Conservation (phyloP, 306 rosid species). For the Psophocarpus tetragonolobus region DNA sequence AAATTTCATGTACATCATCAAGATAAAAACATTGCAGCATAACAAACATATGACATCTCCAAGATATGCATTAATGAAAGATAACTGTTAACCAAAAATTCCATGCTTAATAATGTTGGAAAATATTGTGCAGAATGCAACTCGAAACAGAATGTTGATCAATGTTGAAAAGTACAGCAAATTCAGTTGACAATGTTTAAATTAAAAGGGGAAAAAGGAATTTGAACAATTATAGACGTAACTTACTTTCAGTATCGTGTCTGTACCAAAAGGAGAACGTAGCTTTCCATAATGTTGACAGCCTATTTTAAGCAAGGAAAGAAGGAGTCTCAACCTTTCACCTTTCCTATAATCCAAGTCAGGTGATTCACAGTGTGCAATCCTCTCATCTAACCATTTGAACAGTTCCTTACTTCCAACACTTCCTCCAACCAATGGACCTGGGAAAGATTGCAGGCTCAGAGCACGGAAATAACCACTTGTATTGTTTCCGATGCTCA, state of each 20-base stretch:
- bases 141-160: neutral
- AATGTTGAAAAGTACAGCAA: neutral
- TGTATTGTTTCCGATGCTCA: conserved; percentile 44
- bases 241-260: conserved; percentile 59
- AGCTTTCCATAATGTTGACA: conserved; percentile 92
- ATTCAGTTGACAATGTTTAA: neutral
- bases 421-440: conserved; percentile 93
- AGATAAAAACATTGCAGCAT: neutral
- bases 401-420: conserved; percentile 86
- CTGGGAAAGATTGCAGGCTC: conserved; percentile 87
- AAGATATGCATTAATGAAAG: neutral
- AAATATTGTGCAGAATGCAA: neutral
- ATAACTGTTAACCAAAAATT: neutral
- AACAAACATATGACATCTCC: neutral
- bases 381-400: conserved; percentile 94
- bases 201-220: no score
- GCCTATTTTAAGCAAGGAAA: conserved; percentile 85
- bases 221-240: neutral
- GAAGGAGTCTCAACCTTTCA: conserved; percentile 75
- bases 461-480: conserved; percentile 68
- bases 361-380: conserved; percentile 56
- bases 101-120: neutral
- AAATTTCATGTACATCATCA: neutral
- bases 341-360: conserved; percentile 71
- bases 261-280: conserved; percentile 89